These are phyloP conservation scores for Albugo laibachii DNA, from an alignment of 352 stramenopile genomes.

Conservation along the genomic window DNA sequence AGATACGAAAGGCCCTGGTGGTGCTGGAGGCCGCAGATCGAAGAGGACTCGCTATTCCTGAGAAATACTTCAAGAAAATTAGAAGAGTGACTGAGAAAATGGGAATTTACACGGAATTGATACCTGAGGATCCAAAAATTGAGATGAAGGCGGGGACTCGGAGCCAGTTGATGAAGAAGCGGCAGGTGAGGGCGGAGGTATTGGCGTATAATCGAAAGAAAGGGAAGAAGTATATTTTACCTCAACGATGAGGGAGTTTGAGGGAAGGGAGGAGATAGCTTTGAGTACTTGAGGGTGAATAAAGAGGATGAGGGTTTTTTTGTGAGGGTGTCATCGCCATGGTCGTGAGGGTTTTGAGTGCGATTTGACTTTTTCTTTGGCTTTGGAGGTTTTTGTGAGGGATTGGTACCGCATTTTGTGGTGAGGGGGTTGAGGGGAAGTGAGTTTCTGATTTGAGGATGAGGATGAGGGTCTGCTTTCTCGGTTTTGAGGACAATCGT, in stretches of 20 bases:
- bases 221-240: slow-evolving; percentile 50
- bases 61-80: slow-evolving; percentile 54
- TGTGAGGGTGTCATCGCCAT: no score
- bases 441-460: no score
- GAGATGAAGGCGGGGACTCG: slow-evolving; percentile 36
- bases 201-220: slow-evolving; percentile 57
- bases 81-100: slow-evolving; percentile 37
- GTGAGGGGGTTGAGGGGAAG: no score
- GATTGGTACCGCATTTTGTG: no score
- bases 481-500: no score
- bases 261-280: no score
- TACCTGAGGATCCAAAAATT: slow-evolving; percentile 52
- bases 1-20: slow-evolving; percentile 36
- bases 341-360: no score
- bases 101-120: slow-evolving; percentile 55
- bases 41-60: slow-evolving; percentile 19
- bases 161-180: slow-evolving; percentile 57
- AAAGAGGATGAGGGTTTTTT: no score
- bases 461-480: no score
- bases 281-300: no score
- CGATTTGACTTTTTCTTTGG: no score
- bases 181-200: slow-evolving; percentile 43
- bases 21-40: slow-evolving; percentile 41
- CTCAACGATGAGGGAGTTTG: slow-evolving; percentile 1
- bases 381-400: no score